Percentiles rank a stretch among this genome's conserved stretches.
Conservation (phyloP, 306 rosid genomes). For the Malus fusca region DNA sequence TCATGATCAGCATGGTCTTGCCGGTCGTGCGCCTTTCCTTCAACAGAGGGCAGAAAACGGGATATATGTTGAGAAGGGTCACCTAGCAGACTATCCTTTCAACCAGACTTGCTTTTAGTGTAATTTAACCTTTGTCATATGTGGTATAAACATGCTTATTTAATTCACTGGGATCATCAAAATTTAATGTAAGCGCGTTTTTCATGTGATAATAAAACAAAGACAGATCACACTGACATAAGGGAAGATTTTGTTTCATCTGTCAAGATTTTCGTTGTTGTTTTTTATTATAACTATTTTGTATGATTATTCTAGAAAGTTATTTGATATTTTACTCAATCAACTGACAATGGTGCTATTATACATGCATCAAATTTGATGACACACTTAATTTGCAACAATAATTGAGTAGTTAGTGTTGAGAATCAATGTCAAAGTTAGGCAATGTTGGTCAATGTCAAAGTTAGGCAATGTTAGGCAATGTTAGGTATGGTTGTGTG, state of each 20-base stretch:
- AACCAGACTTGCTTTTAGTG: not conserved
- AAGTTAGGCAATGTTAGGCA: too few relatives aligned
- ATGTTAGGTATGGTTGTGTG: too few relatives aligned
- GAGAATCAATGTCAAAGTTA: too few relatives aligned
- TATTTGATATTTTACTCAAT: not conserved
- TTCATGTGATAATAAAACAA: not conserved
- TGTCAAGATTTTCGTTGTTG: too few relatives aligned
- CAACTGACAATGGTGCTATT: not conserved
- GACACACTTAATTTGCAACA: not conserved
- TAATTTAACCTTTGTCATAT: not conserved
- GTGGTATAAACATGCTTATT: too few relatives aligned
- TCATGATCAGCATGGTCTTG: conserved; percentile 24
- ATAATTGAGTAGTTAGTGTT: not conserved
- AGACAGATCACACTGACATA: too few relatives aligned
- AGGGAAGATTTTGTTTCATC: not conserved
- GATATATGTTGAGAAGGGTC: too few relatives aligned
- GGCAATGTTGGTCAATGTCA: too few relatives aligned
- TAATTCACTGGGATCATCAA: not conserved
- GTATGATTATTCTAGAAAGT: not conserved
- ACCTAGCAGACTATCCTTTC: too few relatives aligned
- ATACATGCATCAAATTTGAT: not conserved
- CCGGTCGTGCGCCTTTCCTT: too few relatives aligned
- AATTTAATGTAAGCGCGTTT: not conserved
- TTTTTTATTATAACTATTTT: not conserved
- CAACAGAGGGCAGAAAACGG: too few relatives aligned